Percentiles rank a stretch among this genome's conserved stretches.
Evolutionary conservation across 352 stramenopile genomes (phyloP).

Genomic region (Globisporangium cystogenes): DNA sequence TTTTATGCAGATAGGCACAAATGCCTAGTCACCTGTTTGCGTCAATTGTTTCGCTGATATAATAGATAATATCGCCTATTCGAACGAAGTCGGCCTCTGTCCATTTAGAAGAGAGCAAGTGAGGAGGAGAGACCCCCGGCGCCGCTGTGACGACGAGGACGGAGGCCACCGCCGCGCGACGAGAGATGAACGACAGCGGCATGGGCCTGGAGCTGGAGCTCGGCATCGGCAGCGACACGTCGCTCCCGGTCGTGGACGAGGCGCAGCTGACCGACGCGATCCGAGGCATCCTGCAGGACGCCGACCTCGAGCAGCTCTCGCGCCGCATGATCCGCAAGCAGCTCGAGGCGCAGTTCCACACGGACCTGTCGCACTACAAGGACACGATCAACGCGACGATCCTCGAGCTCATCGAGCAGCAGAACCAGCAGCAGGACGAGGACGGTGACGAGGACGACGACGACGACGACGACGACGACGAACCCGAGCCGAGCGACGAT

Average conservation of each 20-base stretch:
- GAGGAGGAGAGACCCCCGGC: no score
- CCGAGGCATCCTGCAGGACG: conserved; percentile 68
- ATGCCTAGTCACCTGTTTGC: no score
- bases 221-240: conserved; percentile 33
- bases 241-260: conserved; percentile 42
- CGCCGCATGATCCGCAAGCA: conserved; percentile 86
- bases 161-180: no score
- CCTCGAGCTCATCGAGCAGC: conserved; percentile 73
- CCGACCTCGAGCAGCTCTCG: conserved; percentile 81
- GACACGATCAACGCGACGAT: conserved; percentile 83
- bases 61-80: no score
- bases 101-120: no score
- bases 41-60: no score
- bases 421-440: conserved; percentile 60
- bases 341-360: conserved; percentile 71
- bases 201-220: conserved; percentile 59
- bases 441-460: conserved; percentile 39
- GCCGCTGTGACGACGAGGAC: background rate
- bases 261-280: conserved; percentile 64
- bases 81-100: no score
- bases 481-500: conserved; percentile 29
- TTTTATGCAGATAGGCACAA: no score
- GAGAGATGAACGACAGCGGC: conserved; percentile 41
- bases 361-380: conserved; percentile 76
- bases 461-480: conserved; percentile 30